Evolutionary conservation across 2,329 filamentous ascomycete genomes (phyloP), one percentile per base, ranked within the genome.

Genomic region (Diaporthe sp.): DNA sequence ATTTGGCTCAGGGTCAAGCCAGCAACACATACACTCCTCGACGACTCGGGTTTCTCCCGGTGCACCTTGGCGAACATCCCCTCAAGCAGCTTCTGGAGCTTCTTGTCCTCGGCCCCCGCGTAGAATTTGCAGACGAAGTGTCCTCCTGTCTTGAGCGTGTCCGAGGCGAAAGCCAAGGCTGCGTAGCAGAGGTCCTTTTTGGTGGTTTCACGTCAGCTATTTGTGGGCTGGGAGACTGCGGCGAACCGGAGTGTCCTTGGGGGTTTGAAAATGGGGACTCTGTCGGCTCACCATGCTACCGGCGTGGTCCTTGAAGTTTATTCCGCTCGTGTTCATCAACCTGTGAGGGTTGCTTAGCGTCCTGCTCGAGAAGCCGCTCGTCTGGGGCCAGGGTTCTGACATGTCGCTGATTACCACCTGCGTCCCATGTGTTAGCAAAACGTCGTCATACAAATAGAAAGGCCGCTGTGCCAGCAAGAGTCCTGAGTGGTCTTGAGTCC

Each of bases 321-420:
- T 94, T 74, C 97, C 97, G 86, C 94, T 98, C 80, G 96, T 98
- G 86, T 99, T 99, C 95, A 98, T 98, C 93, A 99, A 94, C 97
- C 97, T 99, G 90, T 97, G 97, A 78, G 95, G 95, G 91, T 97
- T 94, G 96, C 93, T 98, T 91, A 98, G 90, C 88, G 93, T 98
- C 87, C 92, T 95, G 88, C 94, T 93, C 87, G 91, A 93, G 87
- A 94, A 95, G 82, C 93, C 93, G 81, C 89, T 89, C 72, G 91
- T 94, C 87, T 94, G 94, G 81, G 92, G 89, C 95, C 95, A 98
- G 93, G 97, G 96, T 89, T 90, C 96, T 91, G 93, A 99, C 97
- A 99, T 99, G 90, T 99, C 97, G 92, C 95, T 98, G 83, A 99
- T 88, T 83, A 99, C 95, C 82, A 99, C 91, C 89, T 92, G 77